Evolutionary conservation across 129 eudicot genomes (phyloP), one percentile per base, ranked within the genome.

Genomic region (Flaveria bidentis): DNA sequence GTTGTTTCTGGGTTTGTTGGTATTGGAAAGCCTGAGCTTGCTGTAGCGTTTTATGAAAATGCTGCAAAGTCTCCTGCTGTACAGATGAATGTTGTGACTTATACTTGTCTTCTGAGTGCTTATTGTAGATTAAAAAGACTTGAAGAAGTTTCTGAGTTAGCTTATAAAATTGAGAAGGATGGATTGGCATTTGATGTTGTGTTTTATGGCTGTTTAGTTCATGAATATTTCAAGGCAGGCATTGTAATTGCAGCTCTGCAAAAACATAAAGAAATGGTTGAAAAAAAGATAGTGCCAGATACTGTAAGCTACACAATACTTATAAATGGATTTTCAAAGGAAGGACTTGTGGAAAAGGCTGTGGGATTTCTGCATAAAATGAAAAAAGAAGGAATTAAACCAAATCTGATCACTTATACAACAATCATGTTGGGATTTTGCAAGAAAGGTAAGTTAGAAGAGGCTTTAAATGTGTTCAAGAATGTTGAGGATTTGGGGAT

Each of bases 261-360:
- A 45, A 86, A 80, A 74, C 79, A 85, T 82, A 82, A 72, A 72
- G 92, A 85, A 77, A 80, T 88, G 89, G 85, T 85, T 71, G 83
- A 87, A 25, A 83, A 74, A 62, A 85, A 85, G 76, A 69, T 86
- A 56, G 73, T 80, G 23, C 47, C 67, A 61, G 95, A 91, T 83
- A 70, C 67, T 16, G 16, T 91, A 41, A 53, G 87, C 49, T 87
- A 87, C 78, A 86, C 90, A 5, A 82, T 83, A 77, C 92, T 91
- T 46, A 73, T 91, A 22, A 86, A 91, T 58, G 97, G 92, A 61
- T 84, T 91, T 77, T 75, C 92, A 1, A 88, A 91, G 82, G 88
- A 88, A 36, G 97, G 92, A 20, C 9, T 83, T 79, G 94, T 88
- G 78, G 97, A 88, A 42, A 91, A 88, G 77, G 90, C 87, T 1